phyloP scores from a whole-genome alignment of 2,329 filamentous ascomycete genomes.

The Cytospora leucostoma region DNA sequence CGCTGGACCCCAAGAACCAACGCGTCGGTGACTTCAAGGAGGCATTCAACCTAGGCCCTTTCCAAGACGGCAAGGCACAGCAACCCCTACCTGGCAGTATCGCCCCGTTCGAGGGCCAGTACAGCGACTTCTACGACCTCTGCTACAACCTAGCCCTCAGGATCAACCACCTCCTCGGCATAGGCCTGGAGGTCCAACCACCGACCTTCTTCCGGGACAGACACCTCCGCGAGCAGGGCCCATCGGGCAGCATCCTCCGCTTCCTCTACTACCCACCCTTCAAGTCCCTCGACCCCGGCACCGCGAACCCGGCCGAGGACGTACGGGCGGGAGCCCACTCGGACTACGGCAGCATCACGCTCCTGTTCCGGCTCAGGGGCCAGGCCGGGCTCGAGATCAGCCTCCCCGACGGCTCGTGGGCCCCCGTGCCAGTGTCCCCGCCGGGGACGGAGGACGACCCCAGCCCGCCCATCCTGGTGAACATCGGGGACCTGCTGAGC shows the following conservation, averaged over 20 bases:
- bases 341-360: slow-evolving; percentile 73
- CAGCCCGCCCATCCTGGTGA: slow-evolving; percentile 76
- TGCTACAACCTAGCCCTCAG: slow-evolving; percentile 27
- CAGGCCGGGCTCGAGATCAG: slow-evolving; percentile 87
- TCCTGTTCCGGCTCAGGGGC: slow-evolving; percentile 83
- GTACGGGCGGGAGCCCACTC: slow-evolving; percentile 90
- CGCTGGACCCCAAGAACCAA: slow-evolving; percentile 80
- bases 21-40: slow-evolving; percentile 87
- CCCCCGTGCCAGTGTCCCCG: slow-evolving; percentile 67
- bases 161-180: slow-evolving; percentile 73
- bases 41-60: slow-evolving; percentile 90
- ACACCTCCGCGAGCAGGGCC: slow-evolving; percentile 47
- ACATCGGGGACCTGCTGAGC: slow-evolving; percentile 69
- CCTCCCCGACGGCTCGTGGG: slow-evolving; percentile 58
- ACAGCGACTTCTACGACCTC: slow-evolving; percentile 63
- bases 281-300: slow-evolving; percentile 37
- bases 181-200: slow-evolving; percentile 66
- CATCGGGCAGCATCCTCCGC: slow-evolving; percentile 63
- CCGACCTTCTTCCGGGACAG: slow-evolving; percentile 57
- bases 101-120: slow-evolving; percentile 56
- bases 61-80: slow-evolving; percentile 65
- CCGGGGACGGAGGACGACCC: slow-evolving; percentile 58
- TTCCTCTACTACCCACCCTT: slow-evolving; percentile 72
- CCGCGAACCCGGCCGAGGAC: slow-evolving; percentile 53
- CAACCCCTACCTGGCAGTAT: slow-evolving; percentile 76